Base-by-base conservation (phyloP, 1,284 basidiomycete genomes). In the Malassezia caprae region DNA sequence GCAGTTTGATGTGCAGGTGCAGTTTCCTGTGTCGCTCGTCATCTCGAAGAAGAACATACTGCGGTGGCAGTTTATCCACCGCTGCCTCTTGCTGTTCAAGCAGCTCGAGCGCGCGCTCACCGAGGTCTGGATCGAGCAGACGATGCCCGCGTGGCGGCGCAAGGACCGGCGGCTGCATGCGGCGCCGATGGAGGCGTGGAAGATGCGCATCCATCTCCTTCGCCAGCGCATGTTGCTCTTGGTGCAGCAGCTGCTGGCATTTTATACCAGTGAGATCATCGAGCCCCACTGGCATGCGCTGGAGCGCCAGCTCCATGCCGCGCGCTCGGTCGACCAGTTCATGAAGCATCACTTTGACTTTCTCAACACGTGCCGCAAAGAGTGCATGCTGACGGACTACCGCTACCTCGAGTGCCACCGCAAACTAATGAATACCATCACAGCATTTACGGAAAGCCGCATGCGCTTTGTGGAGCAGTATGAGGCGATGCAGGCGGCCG, bases 41-140 rank as follows among this genome's bases (percentile, higher is more conserved):
- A 73, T 74, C 46, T 70, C 68, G n/a, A 69, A 69, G 54, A 73
- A 72, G 56, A 70, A 70, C 48, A 70, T 74, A 26, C 57, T 73
- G 7, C 64, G 72, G 12, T 74, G 70, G 61, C 71, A 74, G 50
- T 72, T 73, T 31, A 58, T 74, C 19, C 67, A 66, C 32, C 64
- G 71, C 8, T 60, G 61, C 6, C 59, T 74, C n/a, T 60, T 72
- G 37, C 64, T 73, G 24, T 63, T 74, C 55, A 73, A 74, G 57
- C 62, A 67, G 40, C 55, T 65, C 19, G 72, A 74, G 48, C 55
- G 65, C 3, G 56, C 59, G 32, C 61, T 74, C 8, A 59, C 56
- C 6, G 67, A 69, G 21, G 58, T 73, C 8, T 74, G 70, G 70
- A 43, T 57, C 10, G 72, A 73, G 43, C 69, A 72, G 37, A 60